phyloP scores from a whole-genome alignment of 257 asterid species.

The Echites panduratus region DNA sequence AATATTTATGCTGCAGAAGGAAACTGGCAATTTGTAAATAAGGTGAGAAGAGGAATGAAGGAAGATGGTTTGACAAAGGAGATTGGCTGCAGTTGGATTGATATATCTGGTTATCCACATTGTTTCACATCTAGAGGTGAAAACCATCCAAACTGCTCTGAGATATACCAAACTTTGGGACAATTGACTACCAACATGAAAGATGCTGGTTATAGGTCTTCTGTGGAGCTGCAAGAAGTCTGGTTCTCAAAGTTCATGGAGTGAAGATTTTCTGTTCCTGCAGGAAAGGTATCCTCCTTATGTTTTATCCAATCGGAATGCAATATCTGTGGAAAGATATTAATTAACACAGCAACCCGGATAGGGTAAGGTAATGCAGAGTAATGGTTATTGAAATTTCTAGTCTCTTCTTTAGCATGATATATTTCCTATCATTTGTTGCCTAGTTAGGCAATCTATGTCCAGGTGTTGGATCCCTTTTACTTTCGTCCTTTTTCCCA shows the following conservation, averaged over 20 bases:
- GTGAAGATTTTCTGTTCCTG: slow-evolving; percentile 3
- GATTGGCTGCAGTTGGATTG: slow-evolving; percentile 90
- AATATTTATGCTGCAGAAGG: slow-evolving; percentile 88
- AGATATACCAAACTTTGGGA: slow-evolving; percentile 43
- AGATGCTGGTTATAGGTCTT: slow-evolving; percentile 44
- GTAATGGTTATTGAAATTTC: neutral
- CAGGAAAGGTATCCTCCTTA: neutral
- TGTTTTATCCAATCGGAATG: neutral
- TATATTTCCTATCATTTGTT: neutral
- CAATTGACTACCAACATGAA: slow-evolving; percentile 52
- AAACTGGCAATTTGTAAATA: slow-evolving; percentile 63
- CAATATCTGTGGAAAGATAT: neutral
- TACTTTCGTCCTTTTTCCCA: neutral
- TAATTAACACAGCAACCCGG: neutral
- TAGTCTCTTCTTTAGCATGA: neutral
- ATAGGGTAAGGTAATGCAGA: neutral
- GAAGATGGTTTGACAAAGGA: slow-evolving; percentile 64
- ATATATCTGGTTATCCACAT: slow-evolving; percentile 41
- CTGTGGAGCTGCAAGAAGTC: slow-evolving; percentile 24
- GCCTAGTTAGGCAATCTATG: neutral
- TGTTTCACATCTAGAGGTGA: slow-evolving; percentile 57
- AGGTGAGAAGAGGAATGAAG: slow-evolving; percentile 54
- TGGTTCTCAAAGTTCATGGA: slow-evolving; percentile 25
- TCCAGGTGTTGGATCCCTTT: neutral
- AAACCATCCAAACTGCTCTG: slow-evolving; percentile 39